Evolutionary conservation across 768 basidiomycete species (phyloP).

Genomic region (Leucosporidium scottii): DNA sequence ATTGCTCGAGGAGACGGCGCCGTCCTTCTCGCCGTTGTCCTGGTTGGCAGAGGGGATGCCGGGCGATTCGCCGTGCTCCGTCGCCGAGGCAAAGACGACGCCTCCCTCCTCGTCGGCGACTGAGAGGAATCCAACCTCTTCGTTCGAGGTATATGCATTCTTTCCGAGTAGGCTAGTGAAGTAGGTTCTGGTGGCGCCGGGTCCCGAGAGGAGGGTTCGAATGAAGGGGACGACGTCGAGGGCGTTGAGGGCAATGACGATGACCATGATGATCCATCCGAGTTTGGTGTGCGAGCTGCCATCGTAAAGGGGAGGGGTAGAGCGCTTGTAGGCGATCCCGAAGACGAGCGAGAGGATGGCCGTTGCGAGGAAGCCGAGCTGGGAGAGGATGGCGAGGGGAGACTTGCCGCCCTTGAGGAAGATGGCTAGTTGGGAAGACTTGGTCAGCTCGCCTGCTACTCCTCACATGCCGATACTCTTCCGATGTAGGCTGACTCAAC

Average conservation of each 20-base stretch:
- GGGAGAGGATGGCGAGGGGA: conserved; percentile 54
- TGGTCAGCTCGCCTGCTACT: neutral
- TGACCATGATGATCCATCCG: conserved; percentile 54
- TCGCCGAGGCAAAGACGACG: neutral
- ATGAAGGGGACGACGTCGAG: conserved; percentile 50
- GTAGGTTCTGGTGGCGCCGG: too few relatives aligned
- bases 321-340: conserved; percentile 64
- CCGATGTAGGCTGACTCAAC: neutral
- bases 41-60: too few relatives aligned
- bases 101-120: conserved; percentile 6
- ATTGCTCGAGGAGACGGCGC: too few relatives aligned
- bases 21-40: too few relatives aligned
- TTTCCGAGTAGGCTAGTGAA: too few relatives aligned
- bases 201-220: neutral
- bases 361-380: conserved; percentile 59
- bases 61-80: too few relatives aligned
- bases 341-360: conserved; percentile 59
- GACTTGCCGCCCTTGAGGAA: conserved; percentile 71
- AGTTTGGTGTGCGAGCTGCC: conserved; percentile 54
- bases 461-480: too few relatives aligned
- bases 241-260: conserved; percentile 48
- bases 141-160: neutral
- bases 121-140: too few relatives aligned
- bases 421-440: conserved; percentile 52
- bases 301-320: conserved; percentile 69